phyloP scores from a whole-genome alignment of 371 early-diverging fungal genomes.

The Umbelopsis sp. region DNA sequence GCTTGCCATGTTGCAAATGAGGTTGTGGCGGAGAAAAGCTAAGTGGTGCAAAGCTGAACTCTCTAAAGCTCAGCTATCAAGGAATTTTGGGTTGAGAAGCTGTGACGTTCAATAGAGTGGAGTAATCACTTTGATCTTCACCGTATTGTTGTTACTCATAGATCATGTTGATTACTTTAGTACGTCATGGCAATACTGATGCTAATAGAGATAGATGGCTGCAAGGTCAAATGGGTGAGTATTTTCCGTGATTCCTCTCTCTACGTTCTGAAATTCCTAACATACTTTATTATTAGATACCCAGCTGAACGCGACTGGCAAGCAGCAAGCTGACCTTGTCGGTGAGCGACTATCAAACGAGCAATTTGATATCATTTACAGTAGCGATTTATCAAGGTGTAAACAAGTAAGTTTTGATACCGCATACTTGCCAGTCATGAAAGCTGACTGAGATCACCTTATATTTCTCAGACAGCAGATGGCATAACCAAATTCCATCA shows the following conservation, averaged over 20 bases:
- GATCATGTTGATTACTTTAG: slow-evolving; percentile 35
- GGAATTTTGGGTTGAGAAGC: too few relatives aligned
- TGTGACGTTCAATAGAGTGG: background rate
- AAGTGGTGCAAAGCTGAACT: background rate
- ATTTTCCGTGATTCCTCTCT: background rate
- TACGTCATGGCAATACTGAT: slow-evolving; percentile 52
- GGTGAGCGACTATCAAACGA: slow-evolving; percentile 33
- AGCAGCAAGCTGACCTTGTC: slow-evolving; percentile 37
- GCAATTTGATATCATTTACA: slow-evolving; percentile 34
- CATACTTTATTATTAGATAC: slow-evolving; percentile 31
- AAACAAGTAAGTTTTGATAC: slow-evolving; percentile 31
- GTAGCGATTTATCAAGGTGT: slow-evolving; percentile 45
- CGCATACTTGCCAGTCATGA: background rate
- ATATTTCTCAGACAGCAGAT: slow-evolving; percentile 29
- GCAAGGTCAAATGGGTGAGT: slow-evolving; percentile 48
- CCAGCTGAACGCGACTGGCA: slow-evolving; percentile 33
- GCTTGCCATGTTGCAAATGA: background rate
- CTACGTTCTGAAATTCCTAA: too few relatives aligned
- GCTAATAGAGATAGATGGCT: slow-evolving; percentile 46
- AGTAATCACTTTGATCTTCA: background rate
- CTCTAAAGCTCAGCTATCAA: too few relatives aligned
- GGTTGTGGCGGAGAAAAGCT: background rate
- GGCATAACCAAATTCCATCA: slow-evolving; percentile 31
- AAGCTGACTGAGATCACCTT: background rate
- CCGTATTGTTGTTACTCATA: background rate